Evolutionary conservation across 2,329 filamentous ascomycete genomes (phyloP).

Genomic region (Cryphonectria japonica): DNA sequence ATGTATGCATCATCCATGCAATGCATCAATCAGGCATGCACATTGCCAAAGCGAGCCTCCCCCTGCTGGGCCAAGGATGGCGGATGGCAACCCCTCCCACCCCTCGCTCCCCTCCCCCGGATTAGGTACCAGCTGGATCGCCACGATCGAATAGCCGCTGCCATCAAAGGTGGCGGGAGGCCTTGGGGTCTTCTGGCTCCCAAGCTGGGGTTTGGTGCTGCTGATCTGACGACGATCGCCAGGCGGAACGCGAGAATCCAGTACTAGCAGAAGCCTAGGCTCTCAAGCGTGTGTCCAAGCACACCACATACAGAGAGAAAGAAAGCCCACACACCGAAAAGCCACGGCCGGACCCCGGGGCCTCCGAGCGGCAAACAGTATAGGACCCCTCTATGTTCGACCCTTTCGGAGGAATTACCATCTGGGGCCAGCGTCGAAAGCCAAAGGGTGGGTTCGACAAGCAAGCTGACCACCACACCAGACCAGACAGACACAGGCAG

Average conservation of each 20-base stretch:
- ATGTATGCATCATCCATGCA: background rate
- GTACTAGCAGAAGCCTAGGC: background rate
- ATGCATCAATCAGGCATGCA: too few relatives aligned
- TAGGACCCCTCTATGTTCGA: background rate
- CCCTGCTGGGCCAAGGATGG: too few relatives aligned
- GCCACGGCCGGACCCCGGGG: background rate
- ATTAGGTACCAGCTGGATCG: background rate
- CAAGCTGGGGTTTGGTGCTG: background rate
- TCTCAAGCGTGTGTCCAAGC: background rate
- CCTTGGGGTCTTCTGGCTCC: background rate
- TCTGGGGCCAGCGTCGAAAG: background rate
- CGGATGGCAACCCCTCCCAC: background rate
- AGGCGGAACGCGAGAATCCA: background rate
- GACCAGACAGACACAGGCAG: background rate
- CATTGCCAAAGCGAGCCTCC: too few relatives aligned
- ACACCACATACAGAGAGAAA: background rate
- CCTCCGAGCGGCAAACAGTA: background rate
- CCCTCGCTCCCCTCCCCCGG: background rate
- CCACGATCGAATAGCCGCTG: background rate
- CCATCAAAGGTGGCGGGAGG: background rate
- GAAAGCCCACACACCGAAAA: background rate
- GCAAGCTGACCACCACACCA: background rate
- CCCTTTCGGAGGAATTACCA: background rate
- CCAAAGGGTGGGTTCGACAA: background rate
- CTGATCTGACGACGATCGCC: background rate